Base-by-base conservation (phyloP, 164 flowering plant genomes). In the Vitis labrusca region DNA sequence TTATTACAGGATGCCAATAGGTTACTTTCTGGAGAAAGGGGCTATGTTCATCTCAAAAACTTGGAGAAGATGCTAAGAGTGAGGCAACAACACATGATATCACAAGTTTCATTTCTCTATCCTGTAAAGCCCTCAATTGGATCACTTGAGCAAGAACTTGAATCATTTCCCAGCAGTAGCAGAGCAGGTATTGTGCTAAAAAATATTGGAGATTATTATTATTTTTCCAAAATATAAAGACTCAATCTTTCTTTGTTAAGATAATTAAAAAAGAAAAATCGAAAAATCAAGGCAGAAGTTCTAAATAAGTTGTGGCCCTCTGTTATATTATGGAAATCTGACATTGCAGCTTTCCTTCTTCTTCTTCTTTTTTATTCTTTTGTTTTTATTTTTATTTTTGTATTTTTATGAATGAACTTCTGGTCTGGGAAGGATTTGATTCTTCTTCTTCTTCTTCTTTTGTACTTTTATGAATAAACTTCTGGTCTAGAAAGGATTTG, bases 31-130 rank as follows among this genome's bases (percentile, higher is more conserved):
- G 98, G 91, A 73, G 95, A 88, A 74, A 85, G 81, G 68, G 97
- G 97, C 51, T 81, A 81, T 78, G 71, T 19, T 62, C 85, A 70
- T 69, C 81, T 90, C 13, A 83, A 65, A 59, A 78, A 73, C 49
- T 74, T 88, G 84, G 87, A 87, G 79, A 93, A 79, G 82, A 83
- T 80, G 89, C 85, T 93, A 52, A 80, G 83, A 77, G 47, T 60
- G 76, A 91, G 99, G 76, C 92, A 91, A 51, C 97, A 88, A 66
- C 79, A 79, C 76, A 90, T 96, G 98, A 63, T 85, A 63, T 77
- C 86, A 61, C 98, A 96, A 77, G 87, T 96, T 79, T 84, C 97
- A 44, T 71, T 82, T 66, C 87, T 96, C 15, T 92, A 91, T 82
- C 99, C 98, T 30, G 85, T 96, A 19, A 91, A 91, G 85, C 83